Conservation (phyloP, 2,329 filamentous ascomycete genomes). For the Beauveria medogensis region DNA sequence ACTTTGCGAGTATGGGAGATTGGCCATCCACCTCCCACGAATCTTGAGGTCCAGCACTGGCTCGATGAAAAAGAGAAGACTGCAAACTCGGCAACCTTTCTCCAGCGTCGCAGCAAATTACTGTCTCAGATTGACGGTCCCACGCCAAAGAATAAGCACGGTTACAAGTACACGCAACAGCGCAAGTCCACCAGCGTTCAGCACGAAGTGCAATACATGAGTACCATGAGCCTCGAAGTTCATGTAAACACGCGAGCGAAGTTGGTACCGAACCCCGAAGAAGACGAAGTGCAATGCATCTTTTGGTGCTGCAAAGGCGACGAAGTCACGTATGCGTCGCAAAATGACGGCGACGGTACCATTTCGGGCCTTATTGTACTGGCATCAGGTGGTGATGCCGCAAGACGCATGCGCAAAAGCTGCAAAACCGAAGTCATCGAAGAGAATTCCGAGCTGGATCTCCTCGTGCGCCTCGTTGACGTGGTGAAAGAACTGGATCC, state of each 20-base stretch:
- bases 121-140: constrained; percentile 84
- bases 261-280: constrained; percentile 78
- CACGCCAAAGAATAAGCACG: constrained; percentile 73
- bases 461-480: constrained; percentile 79
- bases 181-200: constrained; percentile 66
- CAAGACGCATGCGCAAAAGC: constrained; percentile 54
- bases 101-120: constrained; percentile 26
- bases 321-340: constrained; percentile 38
- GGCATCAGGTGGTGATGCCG: constrained; percentile 51
- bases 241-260: constrained; percentile 81
- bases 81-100: constrained; percentile 14
- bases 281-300: constrained; percentile 80
- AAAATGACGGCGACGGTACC: constrained; percentile 35
- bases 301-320: constrained; percentile 87
- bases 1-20: constrained; percentile 67
- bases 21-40: constrained; percentile 59
- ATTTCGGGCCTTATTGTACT: constrained; percentile 67
- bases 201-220: constrained; percentile 90
- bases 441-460: constrained; percentile 72
- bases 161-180: constrained; percentile 79
- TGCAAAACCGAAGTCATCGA: constrained; percentile 58
- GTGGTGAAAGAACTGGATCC: constrained; percentile 80
- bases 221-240: constrained; percentile 85
- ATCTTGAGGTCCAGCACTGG: constrained; percentile 50
- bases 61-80: not conserved